A percentile compares a stretch with the other conserved stretches of the same genome.
These are phyloP conservation scores for Ulmus americana DNA, from an alignment of 331 rosid genomes.

Conservation along the genomic window DNA sequence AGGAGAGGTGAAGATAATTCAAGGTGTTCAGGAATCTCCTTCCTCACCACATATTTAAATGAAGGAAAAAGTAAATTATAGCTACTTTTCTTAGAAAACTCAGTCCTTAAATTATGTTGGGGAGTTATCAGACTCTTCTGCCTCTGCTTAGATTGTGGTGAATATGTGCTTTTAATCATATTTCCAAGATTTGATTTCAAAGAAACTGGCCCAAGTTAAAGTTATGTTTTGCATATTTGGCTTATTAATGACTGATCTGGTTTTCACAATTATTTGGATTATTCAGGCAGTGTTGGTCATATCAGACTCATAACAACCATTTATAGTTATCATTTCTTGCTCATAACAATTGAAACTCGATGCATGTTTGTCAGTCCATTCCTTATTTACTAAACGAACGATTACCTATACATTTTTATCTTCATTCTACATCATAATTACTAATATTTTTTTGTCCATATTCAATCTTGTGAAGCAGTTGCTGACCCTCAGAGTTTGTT, in stretches of 20 bases:
- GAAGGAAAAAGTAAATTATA: no score
- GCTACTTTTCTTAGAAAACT: background rate
- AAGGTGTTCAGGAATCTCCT: background rate
- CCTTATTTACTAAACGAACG: background rate
- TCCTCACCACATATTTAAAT: no score
- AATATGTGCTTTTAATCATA: background rate
- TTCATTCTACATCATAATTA: background rate
- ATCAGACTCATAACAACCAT: background rate
- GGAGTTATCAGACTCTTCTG: background rate
- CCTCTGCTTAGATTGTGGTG: background rate
- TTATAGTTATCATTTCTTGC: background rate
- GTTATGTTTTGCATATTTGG: background rate
- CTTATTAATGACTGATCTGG: background rate
- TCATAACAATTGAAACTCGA: background rate
- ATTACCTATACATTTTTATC: background rate
- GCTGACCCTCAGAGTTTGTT: constrained; percentile 89
- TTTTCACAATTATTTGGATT: background rate
- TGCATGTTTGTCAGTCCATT: background rate
- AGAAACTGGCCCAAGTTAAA: background rate
- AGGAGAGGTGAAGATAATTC: background rate
- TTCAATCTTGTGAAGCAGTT: constrained; percentile 49
- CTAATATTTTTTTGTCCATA: constrained; percentile 7
- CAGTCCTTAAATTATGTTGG: background rate
- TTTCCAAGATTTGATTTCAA: background rate
- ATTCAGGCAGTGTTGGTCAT: background rate